Conservation (phyloP, 2,329 filamentous ascomycete genomes). For the Fusarium tanahbumbuense region DNA sequence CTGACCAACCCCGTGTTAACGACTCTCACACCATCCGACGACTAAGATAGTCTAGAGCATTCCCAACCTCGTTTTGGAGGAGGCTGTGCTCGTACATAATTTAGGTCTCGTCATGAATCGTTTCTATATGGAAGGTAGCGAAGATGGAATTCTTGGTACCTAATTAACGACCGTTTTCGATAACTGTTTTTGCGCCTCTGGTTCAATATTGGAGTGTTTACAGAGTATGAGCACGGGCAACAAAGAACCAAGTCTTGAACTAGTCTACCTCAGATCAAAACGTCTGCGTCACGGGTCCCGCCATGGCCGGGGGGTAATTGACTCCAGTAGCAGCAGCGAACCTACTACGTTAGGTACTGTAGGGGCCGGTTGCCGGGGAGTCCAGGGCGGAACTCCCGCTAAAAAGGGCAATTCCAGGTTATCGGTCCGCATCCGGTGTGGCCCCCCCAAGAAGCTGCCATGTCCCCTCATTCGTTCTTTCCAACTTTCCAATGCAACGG, state of each 20-base stretch:
- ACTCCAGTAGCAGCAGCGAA: not conserved
- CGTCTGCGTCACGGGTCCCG: slow-evolving; percentile 35
- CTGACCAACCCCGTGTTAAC: slow-evolving; percentile 27
- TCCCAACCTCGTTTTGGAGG: slow-evolving; percentile 32
- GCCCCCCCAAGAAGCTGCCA: slow-evolving; percentile 13
- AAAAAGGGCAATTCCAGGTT: slow-evolving; percentile 36
- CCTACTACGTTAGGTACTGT: not conserved
- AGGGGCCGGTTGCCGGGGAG: slow-evolving; percentile 36
- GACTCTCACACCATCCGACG: slow-evolving; percentile 32
- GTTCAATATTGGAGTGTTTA: not conserved
- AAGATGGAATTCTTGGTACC: not conserved
- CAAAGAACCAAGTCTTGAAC: not conserved
- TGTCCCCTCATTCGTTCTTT: slow-evolving; percentile 38
- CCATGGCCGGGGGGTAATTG: slow-evolving; percentile 11
- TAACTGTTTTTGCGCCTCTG: not conserved
- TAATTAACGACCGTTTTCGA: not conserved
- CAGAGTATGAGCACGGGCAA: not conserved
- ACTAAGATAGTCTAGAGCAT: slow-evolving; percentile 8
- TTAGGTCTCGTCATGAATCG: not conserved
- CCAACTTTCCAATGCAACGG: slow-evolving; percentile 26
- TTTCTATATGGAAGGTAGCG: not conserved
- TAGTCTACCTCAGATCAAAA: slow-evolving; percentile 13
- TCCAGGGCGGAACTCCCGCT: slow-evolving; percentile 38
- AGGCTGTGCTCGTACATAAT: slow-evolving; percentile 26
- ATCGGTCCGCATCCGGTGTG: slow-evolving; percentile 44